Evolutionary conservation across 1,284 basidiomycete species (phyloP), one percentile per base, ranked within the genome.

Genomic region (Moesziomyces parantarcticus): DNA sequence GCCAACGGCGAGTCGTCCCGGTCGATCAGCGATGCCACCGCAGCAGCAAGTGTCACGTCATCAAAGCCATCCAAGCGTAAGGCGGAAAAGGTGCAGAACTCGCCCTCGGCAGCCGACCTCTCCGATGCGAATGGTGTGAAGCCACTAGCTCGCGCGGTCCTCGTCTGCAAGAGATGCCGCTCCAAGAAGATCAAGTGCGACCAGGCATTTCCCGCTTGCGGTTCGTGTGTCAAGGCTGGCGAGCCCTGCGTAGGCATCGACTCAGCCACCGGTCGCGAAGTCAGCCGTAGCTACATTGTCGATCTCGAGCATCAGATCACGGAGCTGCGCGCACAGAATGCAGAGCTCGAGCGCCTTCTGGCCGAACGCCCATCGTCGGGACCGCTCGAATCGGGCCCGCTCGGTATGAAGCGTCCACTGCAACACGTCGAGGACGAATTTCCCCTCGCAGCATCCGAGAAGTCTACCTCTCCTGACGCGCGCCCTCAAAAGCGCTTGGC

Each of bases 161-260:
- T 74, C 9, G 71, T 74, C 39, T 74, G 71, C 58, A 69, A 69
- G 41, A 50, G 71, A 26, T 74, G 71, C 40, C 61, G 71, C 3
- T 69, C 71, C 45, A 74, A 74, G 32, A 74, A 74, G 62, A 74
- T 70, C 66, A 74, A 74, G 36, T 74, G 71, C 34, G 71, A 74
- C 43, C 71, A 69, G 32, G 71, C 61, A 18, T 74, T 74, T 29
- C 71, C 71, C 20, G 66, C 71, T 14, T 74, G 71, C 22, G 71
- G 71, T 40, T 69, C 71, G 7, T 74, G 71, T 34, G 66, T 74
- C 71, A 74, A 74, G 36, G 71, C 71, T 0, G 58, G 62, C 25
- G 71, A 74, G 50, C 62, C 58, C 14, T 74, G 71, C 34, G 66
- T 74, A 4, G 71, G 71, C 5, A 66, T 74, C 42, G 71, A 74